Evolutionary conservation across 257 asterid genomes (phyloP).

Genomic region (Solanum appendiculatum): DNA sequence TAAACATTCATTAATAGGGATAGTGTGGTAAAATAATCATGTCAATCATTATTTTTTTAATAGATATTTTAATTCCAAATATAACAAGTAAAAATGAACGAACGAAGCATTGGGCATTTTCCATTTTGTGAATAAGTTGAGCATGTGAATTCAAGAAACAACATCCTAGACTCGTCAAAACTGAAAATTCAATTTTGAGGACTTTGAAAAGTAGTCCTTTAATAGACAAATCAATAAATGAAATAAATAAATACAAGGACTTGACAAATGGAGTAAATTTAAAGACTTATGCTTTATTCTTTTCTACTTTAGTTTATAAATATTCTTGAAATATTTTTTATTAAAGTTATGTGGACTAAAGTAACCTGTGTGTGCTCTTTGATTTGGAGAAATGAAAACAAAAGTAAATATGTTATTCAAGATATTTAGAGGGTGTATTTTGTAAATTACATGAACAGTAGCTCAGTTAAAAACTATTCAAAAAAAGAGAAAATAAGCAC

Average conservation of each 20-base stretch:
- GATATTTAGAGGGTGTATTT: neutral
- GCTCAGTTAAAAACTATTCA: neutral
- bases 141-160: neutral
- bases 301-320: neutral
- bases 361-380: neutral
- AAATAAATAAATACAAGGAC: neutral
- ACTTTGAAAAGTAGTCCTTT: neutral
- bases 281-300: neutral
- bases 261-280: neutral
- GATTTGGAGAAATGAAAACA: neutral
- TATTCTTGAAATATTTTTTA: neutral
- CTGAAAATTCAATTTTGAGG: neutral
- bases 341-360: neutral
- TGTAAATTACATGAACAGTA: neutral
- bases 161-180: neutral
- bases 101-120: neutral
- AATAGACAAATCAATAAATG: neutral
- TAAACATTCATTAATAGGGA: accelerated
- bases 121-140: neutral
- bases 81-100: too few relatives aligned
- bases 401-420: neutral
- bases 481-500: neutral
- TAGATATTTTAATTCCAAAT: too few relatives aligned
- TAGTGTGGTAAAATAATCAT: too few relatives aligned
- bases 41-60: too few relatives aligned